These are phyloP conservation scores for Wickerhamiella kurtzmanii DNA, from an alignment of 805 yeast genomes.

Conservation along the genomic window DNA sequence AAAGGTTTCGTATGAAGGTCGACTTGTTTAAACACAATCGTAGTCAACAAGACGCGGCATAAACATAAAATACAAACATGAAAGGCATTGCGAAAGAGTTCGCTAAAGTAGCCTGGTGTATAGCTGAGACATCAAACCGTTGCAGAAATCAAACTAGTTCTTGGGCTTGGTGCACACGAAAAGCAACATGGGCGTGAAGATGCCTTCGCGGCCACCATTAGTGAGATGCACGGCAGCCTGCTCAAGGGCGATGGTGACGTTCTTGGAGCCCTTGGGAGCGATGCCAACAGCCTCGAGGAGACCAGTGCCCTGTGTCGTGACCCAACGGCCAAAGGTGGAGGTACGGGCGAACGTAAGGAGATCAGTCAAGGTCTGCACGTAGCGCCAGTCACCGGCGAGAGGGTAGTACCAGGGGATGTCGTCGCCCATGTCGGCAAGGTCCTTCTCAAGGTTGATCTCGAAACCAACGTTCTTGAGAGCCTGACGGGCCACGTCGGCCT, in stretches of 20 bases:
- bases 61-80: too few relatives aligned
- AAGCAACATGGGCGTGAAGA: constrained; percentile 97
- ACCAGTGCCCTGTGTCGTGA: constrained; percentile 71
- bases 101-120: too few relatives aligned
- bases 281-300: constrained; percentile 71
- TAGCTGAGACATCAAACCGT: too few relatives aligned
- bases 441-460: constrained; percentile 58
- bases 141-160: constrained; percentile 2
- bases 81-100: too few relatives aligned
- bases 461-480: constrained; percentile 84
- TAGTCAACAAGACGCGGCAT: too few relatives aligned
- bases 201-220: constrained; percentile 76
- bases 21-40: too few relatives aligned
- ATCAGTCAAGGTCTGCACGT: constrained; percentile 68
- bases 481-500: constrained; percentile 67
- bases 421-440: constrained; percentile 71
- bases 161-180: constrained; percentile 76
- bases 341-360: constrained; percentile 79
- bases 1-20: too few relatives aligned
- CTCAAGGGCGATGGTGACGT: constrained; percentile 87
- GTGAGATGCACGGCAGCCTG: constrained; percentile 94
- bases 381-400: constrained; percentile 83
- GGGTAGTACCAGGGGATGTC: constrained; percentile 97
- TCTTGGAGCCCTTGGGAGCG: constrained; percentile 84
- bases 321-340: constrained; percentile 66